Evolutionary conservation across 139 green algal species (phyloP), one percentile per base, ranked within the genome.

Genomic region (Tetraselmis chui): DNA sequence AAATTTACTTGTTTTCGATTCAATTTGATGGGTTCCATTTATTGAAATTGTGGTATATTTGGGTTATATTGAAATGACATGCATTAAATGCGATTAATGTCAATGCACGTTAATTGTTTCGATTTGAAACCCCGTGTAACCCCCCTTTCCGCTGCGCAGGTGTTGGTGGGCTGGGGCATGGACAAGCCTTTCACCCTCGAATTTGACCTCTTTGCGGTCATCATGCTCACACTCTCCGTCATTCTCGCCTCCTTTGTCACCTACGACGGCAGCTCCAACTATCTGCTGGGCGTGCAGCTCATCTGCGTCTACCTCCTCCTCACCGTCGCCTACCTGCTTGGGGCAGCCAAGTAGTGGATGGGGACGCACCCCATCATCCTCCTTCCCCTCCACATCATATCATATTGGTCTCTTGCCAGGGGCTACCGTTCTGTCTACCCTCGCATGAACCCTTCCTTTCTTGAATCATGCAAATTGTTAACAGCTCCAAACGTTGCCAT

Each of bases 211-310:
- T 92, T 95, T 81, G 32, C 58, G 45, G 76, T 80, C 22, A 30
- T 87, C 59, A 67, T 92, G 11, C 81, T 87, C 32, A 88, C 80
- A 5, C 79, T 90, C 2, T 86, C 84, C 0, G 93, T 97, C 80
- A 90, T 97, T 28, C 91, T 96, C 31, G 88, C 93, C 18, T 93
- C 93, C 90, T 93, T 96, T 82, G 89, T 95, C 1, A 93, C 88
- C 5, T 83, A 81, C 0, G 92, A 94, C 77, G 93, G 91, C 77
- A 85, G 81, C 28, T 91, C 85, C 28, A 92, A 97, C 84, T 97
- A 92, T 89, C 83, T 97, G 29, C 84, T 95, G 84, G 93, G 92
- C n/a, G 86, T 95, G 59, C 82, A 92, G 86, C 86, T 96, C 1
- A 83, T 94, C 2, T 78, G 77, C 11, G 92, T 88, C 0, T 94